phyloP scores from a whole-genome alignment of 108 stramenopile species.

The Mayamaea pseudoterrestris region DNA sequence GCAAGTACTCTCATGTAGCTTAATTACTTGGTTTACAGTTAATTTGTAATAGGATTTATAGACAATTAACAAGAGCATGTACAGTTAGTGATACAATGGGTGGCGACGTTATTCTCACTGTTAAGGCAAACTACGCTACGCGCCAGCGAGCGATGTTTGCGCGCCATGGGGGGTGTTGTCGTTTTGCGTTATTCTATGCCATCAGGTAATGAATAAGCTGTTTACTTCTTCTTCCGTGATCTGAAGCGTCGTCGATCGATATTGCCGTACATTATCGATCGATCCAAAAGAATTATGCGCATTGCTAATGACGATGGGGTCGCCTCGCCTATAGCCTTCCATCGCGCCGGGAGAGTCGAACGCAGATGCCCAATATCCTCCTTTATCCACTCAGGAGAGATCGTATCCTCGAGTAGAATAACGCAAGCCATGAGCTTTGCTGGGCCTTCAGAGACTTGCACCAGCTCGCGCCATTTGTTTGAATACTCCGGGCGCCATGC shows the following conservation, averaged over 20 bases:
- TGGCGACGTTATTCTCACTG: too few species aligned
- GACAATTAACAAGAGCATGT: too few species aligned
- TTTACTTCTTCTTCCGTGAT: neutral
- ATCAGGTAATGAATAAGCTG: too few species aligned
- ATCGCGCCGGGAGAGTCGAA: conserved; percentile 44
- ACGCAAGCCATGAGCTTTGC: conserved; percentile 50
- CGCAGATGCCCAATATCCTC: conserved; percentile 48
- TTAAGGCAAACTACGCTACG: too few species aligned
- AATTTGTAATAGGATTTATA: too few species aligned
- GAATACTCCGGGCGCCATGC: conserved; percentile 45
- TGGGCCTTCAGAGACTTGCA: conserved; percentile 44
- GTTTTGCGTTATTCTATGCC: too few species aligned
- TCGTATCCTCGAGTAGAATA: conserved; percentile 58
- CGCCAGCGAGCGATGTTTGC: too few species aligned
- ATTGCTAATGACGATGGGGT: conserved; percentile 48
- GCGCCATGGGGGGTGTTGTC: too few species aligned
- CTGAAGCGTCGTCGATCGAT: conserved; percentile 25
- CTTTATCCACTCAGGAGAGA: conserved; percentile 51
- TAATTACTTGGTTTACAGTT: too few species aligned
- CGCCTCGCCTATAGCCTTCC: conserved; percentile 69
- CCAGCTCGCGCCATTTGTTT: conserved; percentile 45
- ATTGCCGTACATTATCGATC: conserved; percentile 43
- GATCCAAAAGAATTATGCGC: conserved; percentile 51
- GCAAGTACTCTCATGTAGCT: too few species aligned
- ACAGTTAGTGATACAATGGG: too few species aligned